Evolutionary conservation across 163 green algal species (phyloP).

Genomic region (Scenedesmus sp.): DNA sequence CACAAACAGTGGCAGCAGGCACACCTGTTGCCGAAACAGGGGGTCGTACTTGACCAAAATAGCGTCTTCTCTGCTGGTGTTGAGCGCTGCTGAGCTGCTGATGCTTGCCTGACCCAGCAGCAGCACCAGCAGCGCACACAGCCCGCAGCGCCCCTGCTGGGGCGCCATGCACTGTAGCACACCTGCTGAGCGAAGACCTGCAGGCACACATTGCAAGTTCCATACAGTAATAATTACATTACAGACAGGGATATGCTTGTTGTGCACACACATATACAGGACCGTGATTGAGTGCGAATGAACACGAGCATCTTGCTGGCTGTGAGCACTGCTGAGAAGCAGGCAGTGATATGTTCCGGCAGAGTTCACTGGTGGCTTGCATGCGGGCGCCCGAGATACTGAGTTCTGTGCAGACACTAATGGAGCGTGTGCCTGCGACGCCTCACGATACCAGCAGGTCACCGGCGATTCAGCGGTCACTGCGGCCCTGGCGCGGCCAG

Average conservation of each 20-base stretch:
- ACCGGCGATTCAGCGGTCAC: not conserved
- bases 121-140: not conserved
- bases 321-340: not conserved
- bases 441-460: not conserved
- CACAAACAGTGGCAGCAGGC: not conserved
- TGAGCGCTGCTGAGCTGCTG: not conserved
- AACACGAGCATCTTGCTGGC: not conserved
- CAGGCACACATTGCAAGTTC: not conserved
- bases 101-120: not conserved
- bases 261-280: too few relatives aligned
- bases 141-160: not conserved
- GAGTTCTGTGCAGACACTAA: not conserved
- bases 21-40: not conserved
- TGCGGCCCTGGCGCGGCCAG: not conserved
- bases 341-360: not conserved
- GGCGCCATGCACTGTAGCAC: not conserved
- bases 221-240: too few relatives aligned
- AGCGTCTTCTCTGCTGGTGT: not conserved
- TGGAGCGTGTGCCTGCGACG: not conserved
- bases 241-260: too few relatives aligned
- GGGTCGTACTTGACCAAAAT: not conserved
- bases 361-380: too few relatives aligned
- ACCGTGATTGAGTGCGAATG: too few relatives aligned
- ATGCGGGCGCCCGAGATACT: not conserved
- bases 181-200: not conserved